Conservation (phyloP, 169 alveolate genomes). For the Cryptosporidium xiaoi region DNA sequence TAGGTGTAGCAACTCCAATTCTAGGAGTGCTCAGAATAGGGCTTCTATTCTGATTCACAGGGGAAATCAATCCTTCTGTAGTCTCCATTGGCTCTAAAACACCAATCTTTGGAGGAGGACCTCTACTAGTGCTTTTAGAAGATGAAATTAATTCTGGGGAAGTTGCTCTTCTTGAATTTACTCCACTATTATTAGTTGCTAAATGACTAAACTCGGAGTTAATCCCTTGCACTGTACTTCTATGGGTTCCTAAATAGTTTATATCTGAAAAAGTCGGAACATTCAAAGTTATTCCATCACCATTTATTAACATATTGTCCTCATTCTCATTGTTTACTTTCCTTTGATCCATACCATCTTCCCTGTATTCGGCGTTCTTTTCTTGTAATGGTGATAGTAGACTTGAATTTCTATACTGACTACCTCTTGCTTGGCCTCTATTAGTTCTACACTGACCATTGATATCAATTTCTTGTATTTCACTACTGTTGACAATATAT, state of each 20-base stretch:
- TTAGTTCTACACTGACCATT: neutral
- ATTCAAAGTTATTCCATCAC: neutral
- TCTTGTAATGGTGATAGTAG: too few species aligned
- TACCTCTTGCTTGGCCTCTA: neutral
- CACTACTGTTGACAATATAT: neutral
- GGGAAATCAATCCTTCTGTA: conserved; percentile 55
- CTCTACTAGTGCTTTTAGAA: conserved; percentile 56
- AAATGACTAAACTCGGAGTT: conserved; percentile 16
- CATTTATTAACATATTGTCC: neutral
- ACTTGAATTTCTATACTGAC: neutral
- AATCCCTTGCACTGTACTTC: conserved; percentile 35
- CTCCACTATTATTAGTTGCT: neutral
- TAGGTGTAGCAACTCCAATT: conserved; percentile 34
- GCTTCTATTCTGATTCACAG: conserved; percentile 27
- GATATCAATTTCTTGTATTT: too few species aligned
- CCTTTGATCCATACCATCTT: neutral
- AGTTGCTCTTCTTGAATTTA: conserved; percentile 52
- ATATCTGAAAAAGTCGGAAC: neutral
- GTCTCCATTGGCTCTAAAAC: conserved; percentile 65
- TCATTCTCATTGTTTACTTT: neutral
- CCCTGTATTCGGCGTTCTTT: too few species aligned
- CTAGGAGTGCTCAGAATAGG: conserved; percentile 44
- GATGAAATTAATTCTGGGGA: conserved; percentile 50
- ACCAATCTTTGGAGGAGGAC: conserved; percentile 62
- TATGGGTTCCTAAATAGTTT: neutral